Evolutionary conservation across 2,329 filamentous ascomycete genomes (phyloP), one percentile per base, ranked within the genome.

Genomic region (Talaromyces islandicus): DNA sequence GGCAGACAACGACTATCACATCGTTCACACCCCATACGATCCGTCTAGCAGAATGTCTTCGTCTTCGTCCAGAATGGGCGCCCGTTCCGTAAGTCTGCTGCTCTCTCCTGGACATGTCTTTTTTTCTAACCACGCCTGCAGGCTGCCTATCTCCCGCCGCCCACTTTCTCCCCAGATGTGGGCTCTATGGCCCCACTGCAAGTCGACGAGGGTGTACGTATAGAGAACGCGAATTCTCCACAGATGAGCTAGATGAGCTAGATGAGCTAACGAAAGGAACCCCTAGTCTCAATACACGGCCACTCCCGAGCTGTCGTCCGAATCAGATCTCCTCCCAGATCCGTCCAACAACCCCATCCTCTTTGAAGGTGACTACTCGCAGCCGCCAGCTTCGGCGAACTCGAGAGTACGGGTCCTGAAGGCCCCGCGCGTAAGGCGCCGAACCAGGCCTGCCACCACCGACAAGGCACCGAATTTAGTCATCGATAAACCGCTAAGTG

Each of bases 401-500:
- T 60, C 66, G 21, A 67, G 64, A 56, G 56, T 62, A 14, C 57
- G 64, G 25, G 64, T 67, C 12, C 54, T 62, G 41, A 65, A 62
- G 54, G n/a, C 59, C 10, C 60, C 65, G 24, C 64, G 64, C 41
- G 52, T 65, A 25, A 59, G 64, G 54, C 64, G 63, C 53, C 66
- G 64, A 25, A 32, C 32, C 48, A 67, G 63, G 59, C 35, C 51
- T 11, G 29, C 55, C 24, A 65, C 64, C 35, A 17, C 12, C 25
- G 61, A 65, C 48, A 66, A 63, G 41, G 12, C 12, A 4, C 30
- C 55, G n/a, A 53, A 52, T 5, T 60, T 59, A 17, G 46, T 38
- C 9, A 62, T 69, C n/a, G 56, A 58, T 21, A 59, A 60, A 17
- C 67, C 67, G 1, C 52, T 69, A 27, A 69, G 66, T 55, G 38